Base-by-base conservation (phyloP, 1,284 basidiomycete species). In the Irpex rosettiformis region DNA sequence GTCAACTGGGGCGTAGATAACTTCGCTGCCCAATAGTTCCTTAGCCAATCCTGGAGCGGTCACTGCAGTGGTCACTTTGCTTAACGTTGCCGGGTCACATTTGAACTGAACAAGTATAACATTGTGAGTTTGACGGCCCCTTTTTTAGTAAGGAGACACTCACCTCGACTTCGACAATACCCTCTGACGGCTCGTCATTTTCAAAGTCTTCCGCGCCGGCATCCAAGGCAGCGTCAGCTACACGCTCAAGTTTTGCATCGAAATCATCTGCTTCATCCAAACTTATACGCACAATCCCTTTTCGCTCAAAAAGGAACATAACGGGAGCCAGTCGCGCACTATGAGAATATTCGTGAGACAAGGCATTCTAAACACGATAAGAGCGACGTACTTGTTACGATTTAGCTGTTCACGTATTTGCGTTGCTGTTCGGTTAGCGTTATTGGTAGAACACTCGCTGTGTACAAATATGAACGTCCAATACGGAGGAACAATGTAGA, bases 361-460 rank as follows among this genome's bases (percentile, higher is more conserved):
- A 48, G 54, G 45, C 13, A 51, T 4, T 13, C 27, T 21, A 24
- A 21, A 51, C 4, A 6, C 58, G 11, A 25, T 53, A 16, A 22
- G 54, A 55, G 13, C 27, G 4, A 69, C 80, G 59, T 62, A 91
- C 91, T 80, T 78, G 65, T 88, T 78, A 37, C 75, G 72, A 29
- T 76, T 79, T 54, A 93, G 70, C 22, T 86, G 77, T 60, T 86
- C 83, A 52, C 83, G 83, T 49, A 93, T 74, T 57, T 79, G 79
- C 57, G 83, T 80, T 37, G 88, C 75, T 4, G 91, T 91, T 43
- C 91, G 82, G 56, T 85, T 86, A 27, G 79, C 73, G 66, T 93
- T 93, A 65, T 91, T 85, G 27, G 89, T 88, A 49, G 87, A 69
- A 68, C 88, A 92, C 72, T 93, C 91, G 69, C 91, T 93, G 65